A percentile compares a stretch with the other conserved stretches of the same genome.
Conservation (phyloP, 768 basidiomycete genomes). For the Tricholoma terreum region DNA sequence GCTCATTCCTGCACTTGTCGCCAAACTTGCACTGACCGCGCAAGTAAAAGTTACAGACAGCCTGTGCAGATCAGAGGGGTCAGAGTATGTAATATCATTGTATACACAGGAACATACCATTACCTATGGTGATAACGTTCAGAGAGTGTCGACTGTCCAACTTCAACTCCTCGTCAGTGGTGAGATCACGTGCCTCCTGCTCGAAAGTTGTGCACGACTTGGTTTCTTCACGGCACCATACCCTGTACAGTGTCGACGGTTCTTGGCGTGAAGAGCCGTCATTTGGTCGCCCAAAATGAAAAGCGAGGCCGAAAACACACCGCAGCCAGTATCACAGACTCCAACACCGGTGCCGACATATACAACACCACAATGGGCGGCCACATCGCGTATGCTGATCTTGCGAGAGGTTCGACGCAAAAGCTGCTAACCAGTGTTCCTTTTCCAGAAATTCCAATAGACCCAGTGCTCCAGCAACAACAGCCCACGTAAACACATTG, state of each 20-base stretch:
- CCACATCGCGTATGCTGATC: constrained; percentile 25
- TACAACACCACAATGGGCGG: constrained; percentile 30
- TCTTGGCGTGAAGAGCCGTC: neutral
- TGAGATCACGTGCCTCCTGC: neutral
- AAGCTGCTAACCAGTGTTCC: neutral
- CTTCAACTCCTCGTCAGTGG: too few species aligned
- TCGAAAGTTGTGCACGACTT: neutral
- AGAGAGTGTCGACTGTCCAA: too few species aligned
- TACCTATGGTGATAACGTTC: neutral
- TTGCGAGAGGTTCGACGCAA: neutral
- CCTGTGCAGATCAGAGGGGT: constrained; percentile 28
- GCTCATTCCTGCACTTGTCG: constrained; percentile 61
- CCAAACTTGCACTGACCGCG: constrained; percentile 69
- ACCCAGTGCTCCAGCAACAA: constrained; percentile 66
- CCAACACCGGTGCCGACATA: constrained; percentile 24
- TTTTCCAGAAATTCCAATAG: constrained; percentile 56
- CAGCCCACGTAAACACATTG: constrained; percentile 38
- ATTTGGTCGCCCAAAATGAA: constrained; percentile 34
- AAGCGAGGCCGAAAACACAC: constrained; percentile 34
- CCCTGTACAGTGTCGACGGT: neutral
- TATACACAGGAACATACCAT: constrained; percentile 14
- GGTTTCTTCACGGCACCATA: neutral
- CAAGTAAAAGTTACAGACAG: constrained; percentile 59
- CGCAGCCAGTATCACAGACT: constrained; percentile 27
- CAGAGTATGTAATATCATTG: neutral